Evolutionary conservation across 2,329 filamentous ascomycete species (phyloP), one percentile per base, ranked within the genome.

Genomic region (Neofusicoccum laricinum): DNA sequence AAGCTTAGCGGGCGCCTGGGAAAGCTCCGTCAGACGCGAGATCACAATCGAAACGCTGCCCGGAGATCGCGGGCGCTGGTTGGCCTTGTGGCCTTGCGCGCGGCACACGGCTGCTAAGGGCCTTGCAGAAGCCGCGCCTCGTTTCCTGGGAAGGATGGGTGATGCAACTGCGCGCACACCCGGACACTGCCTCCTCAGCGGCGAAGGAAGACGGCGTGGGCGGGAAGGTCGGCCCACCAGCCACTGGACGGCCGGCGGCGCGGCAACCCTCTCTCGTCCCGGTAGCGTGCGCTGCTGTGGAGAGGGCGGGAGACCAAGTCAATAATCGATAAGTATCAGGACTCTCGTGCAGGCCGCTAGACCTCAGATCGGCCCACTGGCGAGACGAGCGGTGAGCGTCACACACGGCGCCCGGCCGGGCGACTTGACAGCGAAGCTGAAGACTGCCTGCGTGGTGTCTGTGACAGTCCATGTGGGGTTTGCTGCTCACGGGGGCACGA

Each of bases 321-420:
- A 32, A 50, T n/a, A 40, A 45, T 32, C 58, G 58, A 61, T 61
- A 61, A 61, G 58, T 40, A 15, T 43, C 25, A 30, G 25, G 41
- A 32, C 53, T 34, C 21, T 45, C 38, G 55, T 45, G 55, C 30
- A 36, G 30, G 53, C 49, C 49, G 49, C 49, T 51, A 36, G 15
- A 10, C 32, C 32, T 15, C 25, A 21, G 14, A 51, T 51, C 49
- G 49, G 32, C 32, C 49, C 55, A 61, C 55, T 30, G 25, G 25
- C 25, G 25, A 48, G 58, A 63, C 61, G 61, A 63, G 61, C 61
- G 61, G 61, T 63, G 61, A 53, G 61, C 46, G 48, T 62, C 12
- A 32, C 25, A 61, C 57, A 43, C 19, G 32, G 41, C 45, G 57
- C 41, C 57, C 53, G 53, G 53, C 40, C 53, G 21, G 25, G 53